Conservation (phyloP, 495 filamentous ascomycete genomes). For the Xylaria grammica region DNA sequence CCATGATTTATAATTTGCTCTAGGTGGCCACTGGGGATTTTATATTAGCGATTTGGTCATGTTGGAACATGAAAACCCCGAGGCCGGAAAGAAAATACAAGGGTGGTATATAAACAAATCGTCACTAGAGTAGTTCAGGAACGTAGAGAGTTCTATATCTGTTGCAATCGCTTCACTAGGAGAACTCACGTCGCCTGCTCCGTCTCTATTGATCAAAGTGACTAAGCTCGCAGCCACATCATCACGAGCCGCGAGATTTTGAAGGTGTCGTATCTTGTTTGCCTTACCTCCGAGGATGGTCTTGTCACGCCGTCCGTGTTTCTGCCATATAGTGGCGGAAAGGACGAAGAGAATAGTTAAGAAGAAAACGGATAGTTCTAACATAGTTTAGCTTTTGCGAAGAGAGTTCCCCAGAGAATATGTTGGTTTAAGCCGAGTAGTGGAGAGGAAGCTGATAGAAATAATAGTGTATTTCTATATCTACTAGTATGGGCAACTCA, state of each 20-base stretch:
- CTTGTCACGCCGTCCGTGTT: neutral
- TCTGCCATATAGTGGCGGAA: neutral
- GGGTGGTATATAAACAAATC: too few relatives aligned
- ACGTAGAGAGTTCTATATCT: neutral
- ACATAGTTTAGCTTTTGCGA: too few relatives aligned
- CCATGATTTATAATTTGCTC: slow-evolving; percentile 7
- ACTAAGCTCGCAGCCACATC: neutral
- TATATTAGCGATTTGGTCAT: too few relatives aligned
- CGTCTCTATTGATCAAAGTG: slow-evolving; percentile 5
- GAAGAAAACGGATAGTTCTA: neutral
- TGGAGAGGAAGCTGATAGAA: too few relatives aligned
- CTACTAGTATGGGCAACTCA: too few relatives aligned
- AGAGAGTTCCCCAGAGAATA: too few relatives aligned
- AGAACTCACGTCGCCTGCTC: neutral
- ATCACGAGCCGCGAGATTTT: neutral
- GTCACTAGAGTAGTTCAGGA: neutral
- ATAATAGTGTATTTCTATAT: too few relatives aligned
- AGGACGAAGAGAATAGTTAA: neutral
- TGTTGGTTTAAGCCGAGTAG: too few relatives aligned
- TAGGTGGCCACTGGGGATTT: slow-evolving; percentile 2
- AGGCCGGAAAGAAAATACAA: neutral
- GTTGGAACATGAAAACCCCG: neutral
- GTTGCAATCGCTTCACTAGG: too few relatives aligned
- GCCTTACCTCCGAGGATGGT: neutral
- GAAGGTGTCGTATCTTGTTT: neutral